Evolutionary conservation across 2,329 filamentous ascomycete genomes (phyloP).

Genomic region (Aaosphaeria arxii): DNA sequence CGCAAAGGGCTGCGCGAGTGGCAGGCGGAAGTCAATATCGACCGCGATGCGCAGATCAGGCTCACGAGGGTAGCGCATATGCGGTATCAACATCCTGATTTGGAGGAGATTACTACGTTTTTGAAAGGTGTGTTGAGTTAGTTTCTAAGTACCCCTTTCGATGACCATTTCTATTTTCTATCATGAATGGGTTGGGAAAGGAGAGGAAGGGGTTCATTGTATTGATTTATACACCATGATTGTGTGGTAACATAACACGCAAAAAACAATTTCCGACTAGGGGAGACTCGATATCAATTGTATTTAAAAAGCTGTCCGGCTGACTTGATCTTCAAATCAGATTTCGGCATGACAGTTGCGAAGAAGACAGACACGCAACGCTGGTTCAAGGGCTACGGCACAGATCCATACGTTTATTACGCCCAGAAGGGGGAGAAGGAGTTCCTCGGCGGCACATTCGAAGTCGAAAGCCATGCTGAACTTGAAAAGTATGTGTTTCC

Average conservation of each 20-base stretch:
- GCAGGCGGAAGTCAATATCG: conserved; percentile 40
- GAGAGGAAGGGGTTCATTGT: not conserved
- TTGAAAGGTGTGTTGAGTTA: conserved; percentile 8
- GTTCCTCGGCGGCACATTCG: conserved; percentile 59
- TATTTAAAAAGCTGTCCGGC: not conserved
- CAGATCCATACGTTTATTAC: conserved; percentile 59
- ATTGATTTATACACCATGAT: no score
- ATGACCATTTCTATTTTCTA: not conserved
- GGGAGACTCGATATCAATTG: no score
- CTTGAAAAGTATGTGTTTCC: conserved; percentile 40
- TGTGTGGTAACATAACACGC: no score
- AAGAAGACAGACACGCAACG: conserved; percentile 35
- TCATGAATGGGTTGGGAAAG: conserved; percentile 14
- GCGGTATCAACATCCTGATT: conserved; percentile 54
- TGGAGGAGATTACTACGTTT: conserved; percentile 48
- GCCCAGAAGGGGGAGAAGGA: conserved; percentile 49
- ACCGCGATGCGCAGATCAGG: conserved; percentile 44
- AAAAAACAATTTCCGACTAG: no score
- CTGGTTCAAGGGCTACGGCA: conserved; percentile 61
- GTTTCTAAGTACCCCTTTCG: not conserved
- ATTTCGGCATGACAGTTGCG: conserved; percentile 36
- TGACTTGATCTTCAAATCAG: conserved; percentile 5
- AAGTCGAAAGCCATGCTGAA: conserved; percentile 56
- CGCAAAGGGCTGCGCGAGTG: conserved; percentile 36
- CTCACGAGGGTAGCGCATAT: conserved; percentile 50